These are phyloP conservation scores for Corchorus olitorius DNA, from an alignment of 345 rosid genomes.

Conservation along the genomic window DNA sequence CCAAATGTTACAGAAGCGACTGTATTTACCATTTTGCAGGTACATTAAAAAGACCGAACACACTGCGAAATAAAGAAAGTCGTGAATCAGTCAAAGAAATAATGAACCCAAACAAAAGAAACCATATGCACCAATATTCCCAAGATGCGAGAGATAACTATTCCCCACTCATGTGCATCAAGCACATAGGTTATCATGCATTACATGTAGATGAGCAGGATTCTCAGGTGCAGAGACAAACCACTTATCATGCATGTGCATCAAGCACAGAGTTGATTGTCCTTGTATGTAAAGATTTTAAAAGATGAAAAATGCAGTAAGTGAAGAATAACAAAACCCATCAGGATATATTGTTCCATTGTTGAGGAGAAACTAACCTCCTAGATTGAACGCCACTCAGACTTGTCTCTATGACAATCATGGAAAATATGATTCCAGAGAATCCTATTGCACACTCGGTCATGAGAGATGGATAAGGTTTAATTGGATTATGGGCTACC, in stretches of 20 bases:
- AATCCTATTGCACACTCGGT: constrained; percentile 89
- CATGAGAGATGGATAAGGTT: constrained; percentile 43
- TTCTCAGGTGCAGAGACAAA: background rate
- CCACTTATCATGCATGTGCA: background rate
- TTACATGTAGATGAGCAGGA: constrained; percentile 5
- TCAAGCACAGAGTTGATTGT: background rate
- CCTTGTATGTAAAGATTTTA: background rate
- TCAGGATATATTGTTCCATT: background rate
- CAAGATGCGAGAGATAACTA: background rate
- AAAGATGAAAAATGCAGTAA: background rate
- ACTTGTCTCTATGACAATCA: constrained; percentile 94
- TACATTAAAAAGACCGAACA: constrained; percentile 95
- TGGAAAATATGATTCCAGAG: constrained; percentile 87
- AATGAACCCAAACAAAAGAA: constrained; percentile 5
- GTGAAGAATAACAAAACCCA: background rate
- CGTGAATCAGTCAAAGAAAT: constrained; percentile 20
- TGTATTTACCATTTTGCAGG: constrained; percentile 80
- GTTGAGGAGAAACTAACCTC: constrained; percentile 55
- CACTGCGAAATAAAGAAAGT: constrained; percentile 55
- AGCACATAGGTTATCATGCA: background rate
- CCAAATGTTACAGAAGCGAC: constrained; percentile 19
- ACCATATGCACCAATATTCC: constrained; percentile 4
- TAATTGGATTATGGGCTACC: constrained; percentile 67
- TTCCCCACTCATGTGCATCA: background rate
- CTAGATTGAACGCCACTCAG: constrained; percentile 86